A percentile compares a stretch with the other conserved stretches of the same genome.
phyloP scores from a whole-genome alignment of 2,329 filamentous ascomycete species.

The Chaetomium olivaceum region DNA sequence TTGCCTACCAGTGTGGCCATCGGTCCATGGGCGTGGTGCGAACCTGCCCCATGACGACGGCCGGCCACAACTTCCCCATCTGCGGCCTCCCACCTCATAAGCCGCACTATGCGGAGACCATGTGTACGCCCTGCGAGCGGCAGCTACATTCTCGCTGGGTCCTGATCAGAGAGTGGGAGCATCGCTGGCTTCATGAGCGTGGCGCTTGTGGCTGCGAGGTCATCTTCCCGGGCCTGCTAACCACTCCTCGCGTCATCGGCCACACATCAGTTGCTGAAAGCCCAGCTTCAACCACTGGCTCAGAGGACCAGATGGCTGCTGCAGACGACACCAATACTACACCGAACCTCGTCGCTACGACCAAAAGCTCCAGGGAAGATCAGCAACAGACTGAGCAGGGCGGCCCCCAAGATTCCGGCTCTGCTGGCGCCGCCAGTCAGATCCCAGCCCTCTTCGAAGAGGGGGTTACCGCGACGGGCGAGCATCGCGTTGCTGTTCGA shows the following conservation, averaged over 20 bases:
- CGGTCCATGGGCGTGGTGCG: constrained; percentile 44
- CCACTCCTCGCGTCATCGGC: constrained; percentile 37
- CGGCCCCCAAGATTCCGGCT: neutral
- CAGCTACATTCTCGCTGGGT: constrained; percentile 44
- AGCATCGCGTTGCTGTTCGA: constrained; percentile 36
- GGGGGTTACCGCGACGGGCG: constrained; percentile 18
- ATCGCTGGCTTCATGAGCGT: constrained; percentile 49
- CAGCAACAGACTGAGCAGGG: neutral
- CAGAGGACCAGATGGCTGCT: neutral
- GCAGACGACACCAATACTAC: neutral
- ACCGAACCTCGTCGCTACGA: neutral
- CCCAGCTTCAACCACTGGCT: neutral
- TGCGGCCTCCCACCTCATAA: constrained; percentile 38
- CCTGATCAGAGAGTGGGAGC: constrained; percentile 45
- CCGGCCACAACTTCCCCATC: constrained; percentile 39
- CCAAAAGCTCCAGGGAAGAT: neutral
- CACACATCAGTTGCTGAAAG: neutral
- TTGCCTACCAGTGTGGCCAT: constrained; percentile 52
- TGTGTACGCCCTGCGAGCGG: constrained; percentile 44
- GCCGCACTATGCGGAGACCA: constrained; percentile 37
- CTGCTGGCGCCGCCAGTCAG: neutral
- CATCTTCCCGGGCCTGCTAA: constrained; percentile 40
- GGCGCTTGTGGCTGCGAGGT: constrained; percentile 44
- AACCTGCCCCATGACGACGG: constrained; percentile 47
- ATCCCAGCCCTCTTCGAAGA: constrained; percentile 24